Evolutionary conservation across 768 basidiomycete genomes (phyloP).

Genomic region (Lactarius quietus): DNA sequence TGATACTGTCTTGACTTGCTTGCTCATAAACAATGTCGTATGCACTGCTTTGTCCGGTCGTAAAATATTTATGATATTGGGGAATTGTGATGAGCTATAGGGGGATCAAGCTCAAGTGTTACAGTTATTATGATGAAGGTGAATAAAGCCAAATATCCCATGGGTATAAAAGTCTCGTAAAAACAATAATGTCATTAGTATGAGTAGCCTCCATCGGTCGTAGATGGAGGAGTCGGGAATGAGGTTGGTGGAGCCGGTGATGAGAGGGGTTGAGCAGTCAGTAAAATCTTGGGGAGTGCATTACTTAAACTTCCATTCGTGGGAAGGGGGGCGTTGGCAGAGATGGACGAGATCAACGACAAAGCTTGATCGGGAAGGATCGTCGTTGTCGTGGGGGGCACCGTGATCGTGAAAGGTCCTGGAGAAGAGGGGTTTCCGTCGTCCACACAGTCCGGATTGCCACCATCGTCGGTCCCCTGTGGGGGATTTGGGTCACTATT

Average conservation of each 20-base stretch:
- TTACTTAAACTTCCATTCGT: slow-evolving; percentile 9
- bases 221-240: background rate
- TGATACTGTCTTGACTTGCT: slow-evolving; percentile 5
- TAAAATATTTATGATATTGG: background rate
- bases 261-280: background rate
- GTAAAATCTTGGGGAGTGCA: slow-evolving; percentile 5
- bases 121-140: background rate
- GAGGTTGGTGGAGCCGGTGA: background rate
- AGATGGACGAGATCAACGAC: slow-evolving; percentile 1
- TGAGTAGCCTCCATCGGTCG: background rate
- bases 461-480: slow-evolving; percentile 12
- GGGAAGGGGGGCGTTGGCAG: slow-evolving; percentile 34
- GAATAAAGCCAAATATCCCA: background rate
- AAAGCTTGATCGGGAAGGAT: slow-evolving; percentile 43
- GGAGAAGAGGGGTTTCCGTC: slow-evolving; percentile 20
- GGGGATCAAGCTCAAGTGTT: background rate
- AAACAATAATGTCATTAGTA: background rate
- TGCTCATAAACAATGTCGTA: background rate
- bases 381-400: slow-evolving; percentile 39
- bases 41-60: background rate
- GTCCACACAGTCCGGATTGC: slow-evolving; percentile 2
- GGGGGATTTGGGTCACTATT: background rate
- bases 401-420: slow-evolving; percentile 32
- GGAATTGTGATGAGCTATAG: background rate
- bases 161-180: background rate